phyloP scores from a whole-genome alignment of 345 rosid genomes.

The Rhodamnia rubescens region DNA sequence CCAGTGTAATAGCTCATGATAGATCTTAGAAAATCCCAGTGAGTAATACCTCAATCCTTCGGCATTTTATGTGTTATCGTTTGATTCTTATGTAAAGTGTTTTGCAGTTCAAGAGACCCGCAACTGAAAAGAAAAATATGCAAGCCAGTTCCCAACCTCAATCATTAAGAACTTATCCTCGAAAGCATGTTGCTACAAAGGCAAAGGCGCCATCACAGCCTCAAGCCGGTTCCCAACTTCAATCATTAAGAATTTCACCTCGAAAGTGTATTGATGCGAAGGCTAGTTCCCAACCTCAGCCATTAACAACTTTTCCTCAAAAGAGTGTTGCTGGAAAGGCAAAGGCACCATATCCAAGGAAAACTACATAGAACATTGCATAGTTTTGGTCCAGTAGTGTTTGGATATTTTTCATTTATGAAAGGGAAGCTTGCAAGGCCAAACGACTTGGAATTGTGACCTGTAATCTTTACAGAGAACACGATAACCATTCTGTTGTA shows the following conservation, averaged over 20 bases:
- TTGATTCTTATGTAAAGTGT: neutral
- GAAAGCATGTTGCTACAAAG: neutral
- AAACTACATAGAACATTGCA: neutral
- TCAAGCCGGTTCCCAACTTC: neutral
- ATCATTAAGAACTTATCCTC: neutral
- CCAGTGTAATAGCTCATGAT: too few species aligned
- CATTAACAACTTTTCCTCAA: neutral
- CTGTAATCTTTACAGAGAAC: neutral
- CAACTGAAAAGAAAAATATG: neutral
- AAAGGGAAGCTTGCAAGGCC: neutral
- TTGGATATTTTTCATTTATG: neutral
- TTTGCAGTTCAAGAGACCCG: neutral
- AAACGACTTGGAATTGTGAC: neutral
- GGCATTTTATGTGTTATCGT: neutral
- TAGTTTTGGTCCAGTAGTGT: neutral
- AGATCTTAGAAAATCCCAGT: neutral
- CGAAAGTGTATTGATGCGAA: too few species aligned
- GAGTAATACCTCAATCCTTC: neutral
- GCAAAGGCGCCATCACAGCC: rapidly evolving
- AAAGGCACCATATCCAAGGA: too few species aligned
- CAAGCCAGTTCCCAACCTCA: neutral
- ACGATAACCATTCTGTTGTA: neutral
- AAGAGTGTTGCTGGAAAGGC: too few species aligned
- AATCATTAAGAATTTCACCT: neutral
- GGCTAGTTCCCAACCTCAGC: too few species aligned